Evolutionary conservation across 352 stramenopile species (phyloP), one percentile per base, ranked within the genome.

Genomic region (Pythium oligandrum): DNA sequence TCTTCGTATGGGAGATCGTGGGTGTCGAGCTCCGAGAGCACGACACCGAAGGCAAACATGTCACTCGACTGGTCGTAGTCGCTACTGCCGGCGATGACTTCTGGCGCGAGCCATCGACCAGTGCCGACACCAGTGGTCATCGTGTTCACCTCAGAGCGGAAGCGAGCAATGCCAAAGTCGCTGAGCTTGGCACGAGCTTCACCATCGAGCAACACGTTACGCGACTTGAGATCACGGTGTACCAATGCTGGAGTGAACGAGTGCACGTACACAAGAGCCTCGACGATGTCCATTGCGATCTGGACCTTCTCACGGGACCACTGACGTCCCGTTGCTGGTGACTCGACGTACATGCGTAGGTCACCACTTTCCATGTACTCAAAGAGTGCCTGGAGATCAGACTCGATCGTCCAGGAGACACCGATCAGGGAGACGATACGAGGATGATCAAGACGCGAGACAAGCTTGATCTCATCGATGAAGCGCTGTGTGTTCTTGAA

Each of bases 401-500:
- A 64, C 55, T 84, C 66, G 17, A 78, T 72, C 1, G 65, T 87
- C 81, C 78, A 92, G 3, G 80, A 80, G 4, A 76, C 78, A 2
- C 83, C 83, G 4, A 91, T 64, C 6, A 95, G 58, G 10, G 65
- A 61, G 4, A 95, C 65, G 48, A 95, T 75, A 31, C 72, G 71
- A 12, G 79, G 70, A 40, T 93, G 83, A 11, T 88, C 67, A 1
- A 93, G 61, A 9, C 60, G 57, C 1, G 76, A 56, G 1, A 90
- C 70, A 43, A 95, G 72, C 51, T 87, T 90, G 59, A 93, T 85
- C 51, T 95, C 84, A 3, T 60, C 70, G 7, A 88, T 57, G 35
- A 95, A 95, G 6, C 51, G 58, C 9, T 82, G 70, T 0, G 68
- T 82, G 12, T 70, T 64, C 11, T 79, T 54, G 36, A 65, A 70